Evolutionary conservation across 768 basidiomycete species (phyloP).

Genomic region (Cyathus striatus): DNA sequence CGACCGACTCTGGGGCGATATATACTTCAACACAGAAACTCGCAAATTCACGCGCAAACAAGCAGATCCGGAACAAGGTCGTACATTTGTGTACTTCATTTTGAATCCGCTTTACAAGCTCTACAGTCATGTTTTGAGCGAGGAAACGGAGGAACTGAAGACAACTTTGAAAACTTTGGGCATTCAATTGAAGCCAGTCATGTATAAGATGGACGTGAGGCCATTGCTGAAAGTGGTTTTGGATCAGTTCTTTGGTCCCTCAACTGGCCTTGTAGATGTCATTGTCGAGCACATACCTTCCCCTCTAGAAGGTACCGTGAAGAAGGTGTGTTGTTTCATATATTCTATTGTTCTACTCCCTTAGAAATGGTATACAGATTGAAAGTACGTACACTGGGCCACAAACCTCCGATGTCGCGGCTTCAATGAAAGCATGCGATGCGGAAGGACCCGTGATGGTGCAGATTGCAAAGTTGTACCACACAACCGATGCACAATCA

Average conservation of each 20-base stretch:
- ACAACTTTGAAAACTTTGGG: constrained; percentile 71
- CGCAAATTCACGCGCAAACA: constrained; percentile 90
- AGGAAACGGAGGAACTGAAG: constrained; percentile 86
- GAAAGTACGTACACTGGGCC: constrained; percentile 87
- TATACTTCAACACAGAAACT: constrained; percentile 82
- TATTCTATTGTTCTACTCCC: background rate
- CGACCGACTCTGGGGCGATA: constrained; percentile 94
- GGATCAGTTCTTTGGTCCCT: constrained; percentile 92
- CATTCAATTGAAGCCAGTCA: constrained; percentile 84
- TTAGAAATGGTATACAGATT: constrained; percentile 37
- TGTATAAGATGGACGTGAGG: constrained; percentile 98
- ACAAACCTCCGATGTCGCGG: constrained; percentile 72
- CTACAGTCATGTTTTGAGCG: constrained; percentile 91
- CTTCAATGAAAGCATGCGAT: constrained; percentile 79
- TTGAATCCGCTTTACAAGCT: constrained; percentile 96
- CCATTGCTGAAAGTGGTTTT: constrained; percentile 91
- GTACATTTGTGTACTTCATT: constrained; percentile 94
- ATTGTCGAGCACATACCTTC: constrained; percentile 87
- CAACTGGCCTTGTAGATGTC: constrained; percentile 90
- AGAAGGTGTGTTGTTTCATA: constrained; percentile 45
- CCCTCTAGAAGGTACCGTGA: constrained; percentile 51
- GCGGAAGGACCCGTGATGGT: constrained; percentile 87
- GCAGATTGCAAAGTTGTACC: constrained; percentile 91
- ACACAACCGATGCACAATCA: constrained; percentile 93
- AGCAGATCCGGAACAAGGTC: constrained; percentile 68